Base-by-base conservation (phyloP, 2,329 filamentous ascomycete species). In the Pestalotiopsis sp. region DNA sequence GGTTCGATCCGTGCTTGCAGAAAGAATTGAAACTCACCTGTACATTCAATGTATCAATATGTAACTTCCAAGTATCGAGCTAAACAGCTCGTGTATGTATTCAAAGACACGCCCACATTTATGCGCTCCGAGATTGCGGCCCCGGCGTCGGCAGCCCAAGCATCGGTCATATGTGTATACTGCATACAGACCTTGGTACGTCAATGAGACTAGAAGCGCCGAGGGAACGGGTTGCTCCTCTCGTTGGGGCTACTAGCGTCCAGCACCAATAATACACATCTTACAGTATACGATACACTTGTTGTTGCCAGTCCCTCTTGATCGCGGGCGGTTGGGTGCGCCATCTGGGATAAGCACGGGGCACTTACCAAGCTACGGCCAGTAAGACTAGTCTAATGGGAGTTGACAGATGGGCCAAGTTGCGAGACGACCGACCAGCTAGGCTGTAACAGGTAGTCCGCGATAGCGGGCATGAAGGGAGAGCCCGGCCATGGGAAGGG, bases 11-110 rank as follows among this genome's bases (percentile, higher is more conserved):
- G 59, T 62, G 59, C 59, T 59, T 39, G 59, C 31, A n/a, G 31
- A 20, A 41, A 38, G 38, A 25, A 64, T 49, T n/a, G 17, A 39
- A 12, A 57, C 14, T 39, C 64, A 66, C n/a, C 38, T 66, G 64
- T 66, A 60, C 25, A 25, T 41, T 52, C 31, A 11, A 60, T 66
- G 64, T 66, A 66, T 52, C 56, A 66, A 45, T 66, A 66, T 66
- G 64, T 66, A 66, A 66, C 64, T 59, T 36, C 31, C 27, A 66
- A 60, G 64, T 66, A 66, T 58, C 64, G 31, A 31, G 25, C 31
- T 36, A 62, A 39, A 20, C 17, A 23, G n/a, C n/a, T 52, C 45
- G 45, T 52, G 45, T 52, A 20, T 52, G 45, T 52, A 52, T 52
- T 52, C 20, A 52, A 52, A 52, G 17, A 52, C 31, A 36, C 11